phyloP scores from a whole-genome alignment of 192 early-diverging fungal species.

The Linnemannia zychae region DNA sequence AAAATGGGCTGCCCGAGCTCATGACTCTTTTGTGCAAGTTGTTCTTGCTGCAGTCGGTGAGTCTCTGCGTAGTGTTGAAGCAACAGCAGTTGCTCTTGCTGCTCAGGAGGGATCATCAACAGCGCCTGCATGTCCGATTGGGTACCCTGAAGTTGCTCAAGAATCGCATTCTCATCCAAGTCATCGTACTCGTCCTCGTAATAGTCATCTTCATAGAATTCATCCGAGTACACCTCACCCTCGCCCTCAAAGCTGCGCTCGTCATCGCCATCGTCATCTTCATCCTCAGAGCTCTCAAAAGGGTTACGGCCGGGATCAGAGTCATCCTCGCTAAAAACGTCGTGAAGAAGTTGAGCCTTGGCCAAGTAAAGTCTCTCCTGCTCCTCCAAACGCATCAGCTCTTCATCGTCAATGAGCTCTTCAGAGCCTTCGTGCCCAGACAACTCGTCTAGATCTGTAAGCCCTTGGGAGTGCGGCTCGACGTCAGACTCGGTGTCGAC shows the following conservation, averaged over 20 bases:
- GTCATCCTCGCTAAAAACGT: conserved; percentile 39
- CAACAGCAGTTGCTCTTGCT: conserved; percentile 47
- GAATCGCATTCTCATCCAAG: conserved; percentile 31
- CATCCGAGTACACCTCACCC: conserved; percentile 54
- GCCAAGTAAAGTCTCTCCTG: conserved; percentile 36
- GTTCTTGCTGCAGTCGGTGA: conserved; percentile 46
- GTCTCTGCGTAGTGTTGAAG: conserved; percentile 50
- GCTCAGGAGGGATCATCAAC: conserved; percentile 54
- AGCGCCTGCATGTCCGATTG: conserved; percentile 45
- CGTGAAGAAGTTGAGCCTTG: conserved; percentile 39
- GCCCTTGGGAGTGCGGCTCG: conserved; percentile 12
- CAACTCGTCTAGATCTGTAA: conserved; percentile 29
- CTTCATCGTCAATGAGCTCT: conserved; percentile 47
- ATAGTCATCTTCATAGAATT: conserved; percentile 53
- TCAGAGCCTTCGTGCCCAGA: conserved; percentile 40
- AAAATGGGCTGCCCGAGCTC: neutral
- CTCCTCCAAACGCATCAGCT: conserved; percentile 36
- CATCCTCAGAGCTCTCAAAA: conserved; percentile 50
- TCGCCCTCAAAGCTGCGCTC: conserved; percentile 36
- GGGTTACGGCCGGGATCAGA: conserved; percentile 43
- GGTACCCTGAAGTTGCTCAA: conserved; percentile 34
- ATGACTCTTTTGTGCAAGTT: neutral
- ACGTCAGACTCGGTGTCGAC: conserved; percentile 23
- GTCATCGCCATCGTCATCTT: conserved; percentile 26
- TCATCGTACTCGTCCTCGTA: conserved; percentile 43